Base-by-base conservation (phyloP, 306 rosid species). In the Datisca glomerata region DNA sequence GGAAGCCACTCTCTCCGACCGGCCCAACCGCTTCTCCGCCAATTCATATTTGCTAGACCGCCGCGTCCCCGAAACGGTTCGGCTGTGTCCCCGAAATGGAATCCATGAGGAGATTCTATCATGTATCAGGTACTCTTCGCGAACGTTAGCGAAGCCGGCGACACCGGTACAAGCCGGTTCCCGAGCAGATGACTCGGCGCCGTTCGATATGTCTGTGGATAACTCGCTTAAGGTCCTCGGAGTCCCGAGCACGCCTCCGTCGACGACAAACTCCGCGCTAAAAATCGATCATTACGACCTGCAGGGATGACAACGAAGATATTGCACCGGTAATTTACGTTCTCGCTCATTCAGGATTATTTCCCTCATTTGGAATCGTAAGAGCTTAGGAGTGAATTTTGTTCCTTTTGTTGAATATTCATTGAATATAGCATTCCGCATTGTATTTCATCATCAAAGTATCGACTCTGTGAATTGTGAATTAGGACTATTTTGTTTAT, bases 181-280 rank as follows among this genome's bases (percentile, higher is more conserved):
- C 2, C 45, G 93, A 49, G 95, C 86, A 11, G 91, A 84, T 44
- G 95, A 80, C 80, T 72, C 91, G 12, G 71, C 66, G 19, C 86
- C 95, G 61, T 80, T 57, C 51, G 93, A 84, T 74, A 89, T 84
- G 93, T 80, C 98, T 7, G 74, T 89, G 9, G 98, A 89, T 53
- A 89, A 48, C 71, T 95, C 95, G 23, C 77, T 80, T 38, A 75
- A 83, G 70, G 77, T 89, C 20, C 73, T 89, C 24, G 95, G 98
- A n/a, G 98, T 89, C 35, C 95, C 10, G 98, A 89, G 28, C 84
- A 78, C 3, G 98, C 86, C 51, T 72, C 95, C 29, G 84, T 89
- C 47, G 91, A 84, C 2, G 98, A 84, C 4, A 89, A 84, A 49
- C 98, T 89, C 21, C 95, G 93, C 54, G 95, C 98, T 50, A 89